Base-by-base conservation (phyloP, 148 eudicot genomes). In the Cornus kousa region DNA sequence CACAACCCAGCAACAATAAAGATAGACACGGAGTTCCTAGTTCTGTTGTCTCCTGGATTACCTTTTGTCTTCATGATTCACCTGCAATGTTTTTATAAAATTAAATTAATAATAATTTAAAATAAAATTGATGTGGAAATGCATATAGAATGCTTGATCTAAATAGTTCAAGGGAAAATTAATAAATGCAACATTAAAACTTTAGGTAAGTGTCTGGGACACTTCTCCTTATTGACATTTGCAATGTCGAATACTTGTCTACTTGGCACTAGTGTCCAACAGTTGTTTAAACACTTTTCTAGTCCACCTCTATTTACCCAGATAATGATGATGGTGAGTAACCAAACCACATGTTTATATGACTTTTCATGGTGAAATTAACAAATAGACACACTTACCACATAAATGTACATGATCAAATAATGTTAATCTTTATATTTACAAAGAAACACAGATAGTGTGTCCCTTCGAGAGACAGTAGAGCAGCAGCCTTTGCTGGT, bases 61-160 rank as follows among this genome's bases (percentile, higher is more conserved):
- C 88, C 90, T 85, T 83, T 87, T 16, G 78, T 82, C 62, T 67
- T 88, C 90, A 87, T 87, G 68, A 13, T 83, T 73, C 22, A 77
- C 78, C 88, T 84, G 53, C 14, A 73, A 72, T 72, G 67, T 9
- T 32, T 55, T 71, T 39, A 43, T 9, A 37, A 66, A 65, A 69
- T 0, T 31, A 67, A 22, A 68, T 31, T 5, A 50, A 35, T 35
- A 35, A 28, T 28, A 28, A 28, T 0, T 28, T 28, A 28, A 28
- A 35, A 35, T 35, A 77, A 68, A 23, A 68, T 55, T 68, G 39
- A 8, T 64, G 32, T 19, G 60, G 43, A 66, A 65, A 13, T 53
- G 19, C 10, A 75, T 23, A 16, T 9, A 9, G 70, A 6, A 75
- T 64, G 62, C 62, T 66, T 13, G 2, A 28, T 57, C 20, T 43